Conservation (phyloP, 2,329 filamentous ascomycete genomes). For the Colletotrichum agaves region DNA sequence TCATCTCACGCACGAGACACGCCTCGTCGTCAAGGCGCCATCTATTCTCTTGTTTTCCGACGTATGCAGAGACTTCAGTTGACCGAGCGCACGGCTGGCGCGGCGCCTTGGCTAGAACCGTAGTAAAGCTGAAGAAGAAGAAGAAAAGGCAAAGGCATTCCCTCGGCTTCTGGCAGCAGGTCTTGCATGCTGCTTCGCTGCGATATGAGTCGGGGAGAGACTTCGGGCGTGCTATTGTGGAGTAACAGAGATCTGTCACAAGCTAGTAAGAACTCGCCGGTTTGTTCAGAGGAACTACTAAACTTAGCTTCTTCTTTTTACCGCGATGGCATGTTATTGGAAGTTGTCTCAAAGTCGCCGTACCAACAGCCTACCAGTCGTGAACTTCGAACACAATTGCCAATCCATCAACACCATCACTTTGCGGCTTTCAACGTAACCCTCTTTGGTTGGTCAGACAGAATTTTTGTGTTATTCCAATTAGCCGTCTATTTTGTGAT, state of each 20-base stretch:
- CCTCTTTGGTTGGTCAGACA: too few relatives aligned
- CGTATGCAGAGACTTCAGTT: conserved; percentile 7
- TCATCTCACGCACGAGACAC: neutral
- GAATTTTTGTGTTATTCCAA: neutral
- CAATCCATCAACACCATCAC: neutral
- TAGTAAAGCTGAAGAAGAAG: neutral
- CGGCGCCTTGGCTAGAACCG: conserved; percentile 1
- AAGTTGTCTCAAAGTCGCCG: neutral
- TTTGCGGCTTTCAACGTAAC: rapidly evolving
- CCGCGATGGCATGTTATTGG: neutral
- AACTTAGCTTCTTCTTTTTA: neutral
- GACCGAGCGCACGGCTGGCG: conserved; percentile 24
- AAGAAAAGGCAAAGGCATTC: neutral
- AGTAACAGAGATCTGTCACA: neutral
- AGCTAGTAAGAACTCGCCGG: neutral
- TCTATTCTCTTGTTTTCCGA: neutral
- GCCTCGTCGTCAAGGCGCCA: neutral
- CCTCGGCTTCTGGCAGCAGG: neutral
- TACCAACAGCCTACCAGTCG: neutral
- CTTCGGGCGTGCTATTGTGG: neutral
- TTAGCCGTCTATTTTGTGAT: conserved; percentile 9
- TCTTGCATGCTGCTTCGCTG: conserved; percentile 1
- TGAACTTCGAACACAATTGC: neutral
- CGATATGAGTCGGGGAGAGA: neutral
- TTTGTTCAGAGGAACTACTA: neutral